A percentile compares a stretch with the other conserved stretches of the same genome.
These are phyloP conservation scores for Lepiota venenata DNA, from an alignment of 768 basidiomycete species.

Conservation along the genomic window DNA sequence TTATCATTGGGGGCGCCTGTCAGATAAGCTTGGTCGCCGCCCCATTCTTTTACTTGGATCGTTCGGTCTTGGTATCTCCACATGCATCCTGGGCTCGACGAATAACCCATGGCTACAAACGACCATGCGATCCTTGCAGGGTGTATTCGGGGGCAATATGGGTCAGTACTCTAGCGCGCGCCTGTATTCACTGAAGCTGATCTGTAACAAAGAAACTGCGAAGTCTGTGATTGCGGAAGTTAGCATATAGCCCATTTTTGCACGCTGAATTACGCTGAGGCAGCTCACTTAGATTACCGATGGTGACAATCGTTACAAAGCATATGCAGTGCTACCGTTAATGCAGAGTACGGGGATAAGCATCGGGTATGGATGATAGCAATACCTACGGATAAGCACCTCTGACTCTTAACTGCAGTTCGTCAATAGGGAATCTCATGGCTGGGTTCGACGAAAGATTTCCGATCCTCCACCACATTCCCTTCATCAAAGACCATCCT, in stretches of 20 bases:
- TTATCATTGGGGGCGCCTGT: conserved; percentile 9
- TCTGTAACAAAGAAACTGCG: conserved; percentile 17
- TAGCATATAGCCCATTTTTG: neutral
- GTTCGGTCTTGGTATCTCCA: conserved; percentile 34
- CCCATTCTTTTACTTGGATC: conserved; percentile 30
- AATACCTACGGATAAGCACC: too few relatives aligned
- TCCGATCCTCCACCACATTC: conserved; percentile 14
- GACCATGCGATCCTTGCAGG: conserved; percentile 28
- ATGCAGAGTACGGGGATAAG: conserved; percentile 22
- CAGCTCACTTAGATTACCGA: conserved; percentile 24
- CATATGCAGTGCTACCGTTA: conserved; percentile 22
- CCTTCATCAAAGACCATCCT: conserved; percentile 26
- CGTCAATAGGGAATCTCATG: conserved; percentile 28
- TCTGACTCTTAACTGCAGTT: conserved; percentile 14
- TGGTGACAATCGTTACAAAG: conserved; percentile 21
- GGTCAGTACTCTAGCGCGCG: conserved; percentile 10
- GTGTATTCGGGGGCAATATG: conserved; percentile 36
- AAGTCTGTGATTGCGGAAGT: conserved; percentile 38
- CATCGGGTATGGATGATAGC: conserved; percentile 15
- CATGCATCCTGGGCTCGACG: conserved; percentile 39
- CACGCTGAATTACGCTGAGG: neutral
- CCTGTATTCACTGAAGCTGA: neutral
- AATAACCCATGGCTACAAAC: conserved; percentile 31
- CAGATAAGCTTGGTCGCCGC: conserved; percentile 12
- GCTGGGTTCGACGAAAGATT: conserved; percentile 25